phyloP scores from a whole-genome alignment of 1,284 basidiomycete genomes.

The Cryptococcus sp. region DNA sequence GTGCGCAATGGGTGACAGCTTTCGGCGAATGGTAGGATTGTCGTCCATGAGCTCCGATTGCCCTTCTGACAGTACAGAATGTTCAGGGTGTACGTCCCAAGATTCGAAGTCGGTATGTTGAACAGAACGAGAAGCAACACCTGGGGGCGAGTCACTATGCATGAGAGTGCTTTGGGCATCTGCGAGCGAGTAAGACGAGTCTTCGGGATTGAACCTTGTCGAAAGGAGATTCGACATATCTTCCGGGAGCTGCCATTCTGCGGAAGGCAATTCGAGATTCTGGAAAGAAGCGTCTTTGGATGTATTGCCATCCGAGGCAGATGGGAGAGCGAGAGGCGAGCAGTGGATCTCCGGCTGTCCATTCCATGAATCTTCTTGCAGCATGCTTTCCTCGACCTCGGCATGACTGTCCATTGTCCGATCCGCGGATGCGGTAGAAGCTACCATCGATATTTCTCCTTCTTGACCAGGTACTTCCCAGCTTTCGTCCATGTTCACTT shows the following conservation, averaged over 20 bases:
- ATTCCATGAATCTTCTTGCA: conserved; percentile 31
- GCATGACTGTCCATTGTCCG: conserved; percentile 10
- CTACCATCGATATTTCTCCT: conserved; percentile 40
- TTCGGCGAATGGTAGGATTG: conserved; percentile 30
- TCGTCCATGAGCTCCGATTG: conserved; percentile 11
- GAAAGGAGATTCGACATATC: conserved; percentile 41
- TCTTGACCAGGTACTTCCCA: conserved; percentile 46
- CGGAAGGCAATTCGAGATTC: conserved; percentile 25
- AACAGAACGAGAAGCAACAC: not conserved
- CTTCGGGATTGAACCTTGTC: conserved; percentile 18
- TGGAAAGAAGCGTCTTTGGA: conserved; percentile 24
- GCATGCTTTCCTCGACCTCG: conserved; percentile 17
- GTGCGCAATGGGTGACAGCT: conserved; percentile 9
- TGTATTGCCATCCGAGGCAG: conserved; percentile 8
- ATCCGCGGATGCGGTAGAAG: conserved; percentile 23
- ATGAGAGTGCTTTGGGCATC: conserved; percentile 2
- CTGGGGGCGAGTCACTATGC: not conserved
- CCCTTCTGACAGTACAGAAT: conserved; percentile 4
- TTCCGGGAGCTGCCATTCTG: conserved; percentile 30
- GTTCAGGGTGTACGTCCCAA: conserved; percentile 7
- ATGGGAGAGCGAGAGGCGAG: conserved; percentile 31
- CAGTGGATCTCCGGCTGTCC: conserved; percentile 33
- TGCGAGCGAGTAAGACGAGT: conserved; percentile 17
- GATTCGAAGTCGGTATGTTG: conserved; percentile 10
- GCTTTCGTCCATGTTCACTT: conserved; percentile 26